Conservation (phyloP, 2,329 filamentous ascomycete species). For the Trichoderma aggressivum region DNA sequence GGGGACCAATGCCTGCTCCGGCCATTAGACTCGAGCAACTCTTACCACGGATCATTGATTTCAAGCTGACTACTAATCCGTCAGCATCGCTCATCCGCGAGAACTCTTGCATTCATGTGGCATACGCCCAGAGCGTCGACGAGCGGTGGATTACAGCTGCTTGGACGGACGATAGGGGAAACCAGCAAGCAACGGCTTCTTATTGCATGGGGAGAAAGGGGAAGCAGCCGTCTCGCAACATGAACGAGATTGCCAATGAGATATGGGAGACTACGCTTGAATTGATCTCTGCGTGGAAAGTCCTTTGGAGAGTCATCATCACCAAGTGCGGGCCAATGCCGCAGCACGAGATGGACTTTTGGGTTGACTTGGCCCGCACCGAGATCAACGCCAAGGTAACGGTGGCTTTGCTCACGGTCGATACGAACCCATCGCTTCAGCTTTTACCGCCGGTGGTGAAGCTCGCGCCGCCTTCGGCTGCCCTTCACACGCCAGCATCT, state of each 20-base stretch:
- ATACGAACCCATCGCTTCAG: slow-evolving; percentile 62
- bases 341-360: slow-evolving; percentile 59
- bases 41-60: slow-evolving; percentile 69
- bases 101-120: slow-evolving; percentile 76
- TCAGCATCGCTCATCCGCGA: slow-evolving; percentile 73
- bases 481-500: slow-evolving; percentile 62
- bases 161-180: slow-evolving; percentile 77
- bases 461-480: slow-evolving; percentile 43
- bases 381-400: slow-evolving; percentile 51
- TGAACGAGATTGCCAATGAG: slow-evolving; percentile 66
- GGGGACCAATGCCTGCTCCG: slow-evolving; percentile 59
- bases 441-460: slow-evolving; percentile 55
- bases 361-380: slow-evolving; percentile 50
- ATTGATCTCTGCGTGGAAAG: slow-evolving; percentile 65
- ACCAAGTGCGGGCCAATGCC: slow-evolving; percentile 69
- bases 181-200: slow-evolving; percentile 67
- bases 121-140: slow-evolving; percentile 72
- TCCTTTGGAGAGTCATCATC: slow-evolving; percentile 75
- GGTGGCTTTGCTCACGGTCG: slow-evolving; percentile 61
- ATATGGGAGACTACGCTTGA: slow-evolving; percentile 76
- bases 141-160: slow-evolving; percentile 74
- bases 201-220: slow-evolving; percentile 67
- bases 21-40: slow-evolving; percentile 70
- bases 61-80: slow-evolving; percentile 65
- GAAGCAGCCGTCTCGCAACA: slow-evolving; percentile 47